phyloP scores from a whole-genome alignment of 2,329 filamentous ascomycete species.

The Hypoxylon rubiginosum region DNA sequence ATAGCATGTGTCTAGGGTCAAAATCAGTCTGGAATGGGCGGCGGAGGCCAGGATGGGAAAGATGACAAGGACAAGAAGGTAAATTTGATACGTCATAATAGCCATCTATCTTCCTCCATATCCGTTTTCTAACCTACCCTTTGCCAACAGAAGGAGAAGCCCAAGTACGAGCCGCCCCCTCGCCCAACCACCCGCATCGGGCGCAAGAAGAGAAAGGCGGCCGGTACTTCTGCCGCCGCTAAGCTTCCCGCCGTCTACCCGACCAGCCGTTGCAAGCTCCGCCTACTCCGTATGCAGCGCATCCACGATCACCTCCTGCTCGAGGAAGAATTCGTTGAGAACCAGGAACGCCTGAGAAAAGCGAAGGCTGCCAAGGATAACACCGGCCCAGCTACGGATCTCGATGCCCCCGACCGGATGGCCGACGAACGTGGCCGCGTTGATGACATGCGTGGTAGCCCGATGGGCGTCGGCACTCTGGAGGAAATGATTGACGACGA shows the following conservation, averaged over 20 bases:
- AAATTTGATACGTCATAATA: constrained; percentile 43
- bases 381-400: constrained; percentile 73
- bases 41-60: constrained; percentile 79
- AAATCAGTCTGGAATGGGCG: constrained; percentile 89
- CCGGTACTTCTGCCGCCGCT: constrained; percentile 91
- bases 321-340: constrained; percentile 99
- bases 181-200: constrained; percentile 96
- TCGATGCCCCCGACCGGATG: constrained; percentile 84
- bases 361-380: constrained; percentile 85
- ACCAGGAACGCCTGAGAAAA: constrained; percentile 95
- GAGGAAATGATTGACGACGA: constrained; percentile 99
- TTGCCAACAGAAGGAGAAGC: constrained; percentile 91
- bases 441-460: constrained; percentile 97
- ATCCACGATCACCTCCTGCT: constrained; percentile 97
- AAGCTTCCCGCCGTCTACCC: constrained; percentile 96
- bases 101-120: background rate
- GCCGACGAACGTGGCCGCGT: constrained; percentile 95
- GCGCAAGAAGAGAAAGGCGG: constrained; percentile 97
- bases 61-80: constrained; percentile 97
- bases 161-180: constrained; percentile 99
- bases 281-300: constrained; percentile 97
- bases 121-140: constrained; percentile 3
- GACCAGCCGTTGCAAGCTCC: constrained; percentile 96
- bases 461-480: constrained; percentile 97
- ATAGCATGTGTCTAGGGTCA: constrained; percentile 71